Evolutionary conservation across 345 rosid species (phyloP).

Genomic region (Bruguiera sexangula): DNA sequence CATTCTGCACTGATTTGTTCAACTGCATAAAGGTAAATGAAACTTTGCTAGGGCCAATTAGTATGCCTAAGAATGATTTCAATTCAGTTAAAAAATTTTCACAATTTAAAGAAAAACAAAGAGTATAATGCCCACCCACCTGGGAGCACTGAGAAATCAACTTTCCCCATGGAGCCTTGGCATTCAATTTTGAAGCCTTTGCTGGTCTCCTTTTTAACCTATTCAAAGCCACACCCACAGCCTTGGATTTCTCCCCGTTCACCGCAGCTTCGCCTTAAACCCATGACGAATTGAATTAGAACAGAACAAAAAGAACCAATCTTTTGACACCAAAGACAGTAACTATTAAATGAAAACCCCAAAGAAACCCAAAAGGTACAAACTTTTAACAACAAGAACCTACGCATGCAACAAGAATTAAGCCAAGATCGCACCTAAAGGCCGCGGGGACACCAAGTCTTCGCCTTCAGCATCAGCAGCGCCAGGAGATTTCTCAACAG

Average conservation of each 20-base stretch:
- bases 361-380: neutral
- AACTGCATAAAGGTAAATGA: too few relatives aligned
- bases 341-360: too few relatives aligned
- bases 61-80: neutral
- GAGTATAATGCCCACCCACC: slow-evolving; percentile 37
- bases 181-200: slow-evolving; percentile 33
- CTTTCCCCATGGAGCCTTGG: slow-evolving; percentile 81
- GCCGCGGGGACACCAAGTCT: slow-evolving; percentile 45
- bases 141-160: slow-evolving; percentile 81
- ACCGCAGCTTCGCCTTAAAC: slow-evolving; percentile 41
- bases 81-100: neutral
- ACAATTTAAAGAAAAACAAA: neutral
- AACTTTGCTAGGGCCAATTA: too few relatives aligned
- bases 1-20: too few relatives aligned
- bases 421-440: slow-evolving; percentile 43
- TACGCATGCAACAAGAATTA: slow-evolving; percentile 31
- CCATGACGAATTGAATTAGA: slow-evolving; percentile 13
- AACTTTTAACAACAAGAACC: slow-evolving; percentile 1
- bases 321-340: neutral
- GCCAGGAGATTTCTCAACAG: slow-evolving; percentile 33
- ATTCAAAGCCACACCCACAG: slow-evolving; percentile 15
- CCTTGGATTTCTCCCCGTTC: slow-evolving; percentile 45
- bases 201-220: slow-evolving; percentile 39
- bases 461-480: slow-evolving; percentile 39
- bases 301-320: slow-evolving; percentile 12